A percentile compares a stretch with the other conserved stretches of the same genome.
Evolutionary conservation across 2,329 filamentous ascomycete species (phyloP).

Genomic region (Harringtonia aguacate): DNA sequence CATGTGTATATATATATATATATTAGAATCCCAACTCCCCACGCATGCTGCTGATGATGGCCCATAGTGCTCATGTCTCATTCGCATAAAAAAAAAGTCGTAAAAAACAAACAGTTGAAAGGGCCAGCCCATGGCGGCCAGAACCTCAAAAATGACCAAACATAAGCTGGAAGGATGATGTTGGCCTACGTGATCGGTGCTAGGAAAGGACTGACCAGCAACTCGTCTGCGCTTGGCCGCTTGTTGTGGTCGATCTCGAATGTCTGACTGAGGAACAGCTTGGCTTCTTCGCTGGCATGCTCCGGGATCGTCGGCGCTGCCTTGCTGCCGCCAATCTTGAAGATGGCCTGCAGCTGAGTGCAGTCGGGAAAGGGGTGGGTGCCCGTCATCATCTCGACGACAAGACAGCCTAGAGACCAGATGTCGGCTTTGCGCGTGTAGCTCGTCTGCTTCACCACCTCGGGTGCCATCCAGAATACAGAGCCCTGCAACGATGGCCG

Average conservation of each 20-base stretch:
- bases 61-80: not conserved
- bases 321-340: slow-evolving; percentile 88
- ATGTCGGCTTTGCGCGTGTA: slow-evolving; percentile 99
- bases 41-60: slow-evolving; percentile 4
- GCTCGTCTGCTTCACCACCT: slow-evolving; percentile 94
- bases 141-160: too few species aligned
- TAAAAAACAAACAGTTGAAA: not conserved
- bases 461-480: slow-evolving; percentile 99
- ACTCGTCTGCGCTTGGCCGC: slow-evolving; percentile 81
- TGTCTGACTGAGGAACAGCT: slow-evolving; percentile 73
- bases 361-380: slow-evolving; percentile 94
- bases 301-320: slow-evolving; percentile 84
- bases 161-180: not conserved
- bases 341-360: slow-evolving; percentile 94
- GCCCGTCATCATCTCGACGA: slow-evolving; percentile 99
- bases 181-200: slow-evolving; percentile 46
- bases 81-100: not conserved
- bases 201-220: slow-evolving; percentile 76
- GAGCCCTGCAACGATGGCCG: slow-evolving; percentile 83
- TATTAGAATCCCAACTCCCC: slow-evolving; percentile 7
- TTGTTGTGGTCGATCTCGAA: slow-evolving; percentile 95
- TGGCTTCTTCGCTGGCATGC: slow-evolving; percentile 72
- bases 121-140: not conserved
- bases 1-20: slow-evolving; percentile 2
- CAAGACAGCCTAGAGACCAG: slow-evolving; percentile 91